Conservation (phyloP, 1,284 basidiomycete genomes). For the Tilletia setariae region DNA sequence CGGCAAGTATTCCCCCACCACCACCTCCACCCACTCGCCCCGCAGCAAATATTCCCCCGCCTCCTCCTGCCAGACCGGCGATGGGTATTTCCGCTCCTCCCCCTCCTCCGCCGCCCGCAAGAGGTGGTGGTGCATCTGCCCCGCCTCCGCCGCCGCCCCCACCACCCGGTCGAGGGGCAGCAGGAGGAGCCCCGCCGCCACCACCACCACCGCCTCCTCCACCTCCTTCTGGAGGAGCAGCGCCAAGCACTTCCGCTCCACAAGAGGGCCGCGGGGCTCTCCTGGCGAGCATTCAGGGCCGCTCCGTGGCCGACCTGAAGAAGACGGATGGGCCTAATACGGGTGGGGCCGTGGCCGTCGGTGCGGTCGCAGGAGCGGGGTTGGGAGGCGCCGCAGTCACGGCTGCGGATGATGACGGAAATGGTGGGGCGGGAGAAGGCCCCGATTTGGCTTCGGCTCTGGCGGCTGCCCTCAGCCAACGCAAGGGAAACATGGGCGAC, state of each 20-base stretch:
- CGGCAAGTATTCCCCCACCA: background rate
- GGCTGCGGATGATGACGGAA: constrained; percentile 25
- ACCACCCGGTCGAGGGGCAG: constrained; percentile 22
- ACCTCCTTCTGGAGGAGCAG: background rate
- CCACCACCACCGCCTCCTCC: constrained; percentile 20
- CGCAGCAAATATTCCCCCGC: constrained; percentile 19
- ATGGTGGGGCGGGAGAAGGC: constrained; percentile 52
- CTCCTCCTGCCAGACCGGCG: constrained; percentile 22
- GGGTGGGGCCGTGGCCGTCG: constrained; percentile 22
- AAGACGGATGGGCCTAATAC: constrained; percentile 60
- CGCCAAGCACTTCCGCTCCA: constrained; percentile 9
- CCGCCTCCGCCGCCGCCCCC: constrained; percentile 43
- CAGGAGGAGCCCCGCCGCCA: constrained; percentile 8
- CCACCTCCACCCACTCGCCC: constrained; percentile 12
- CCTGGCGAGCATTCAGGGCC: constrained; percentile 68
- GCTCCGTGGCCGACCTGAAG: constrained; percentile 68
- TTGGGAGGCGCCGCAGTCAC: constrained; percentile 20
- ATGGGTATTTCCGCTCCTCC: constrained; percentile 33
- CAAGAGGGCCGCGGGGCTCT: constrained; percentile 60
- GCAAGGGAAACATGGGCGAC: constrained; percentile 86
- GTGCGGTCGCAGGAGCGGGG: constrained; percentile 22
- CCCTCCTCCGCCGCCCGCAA: constrained; percentile 28
- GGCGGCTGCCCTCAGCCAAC: constrained; percentile 67
- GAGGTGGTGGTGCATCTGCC: constrained; percentile 25
- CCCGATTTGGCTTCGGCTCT: constrained; percentile 65